Conservation (phyloP, 257 asterid species). For the Solanum appendiculatum region DNA sequence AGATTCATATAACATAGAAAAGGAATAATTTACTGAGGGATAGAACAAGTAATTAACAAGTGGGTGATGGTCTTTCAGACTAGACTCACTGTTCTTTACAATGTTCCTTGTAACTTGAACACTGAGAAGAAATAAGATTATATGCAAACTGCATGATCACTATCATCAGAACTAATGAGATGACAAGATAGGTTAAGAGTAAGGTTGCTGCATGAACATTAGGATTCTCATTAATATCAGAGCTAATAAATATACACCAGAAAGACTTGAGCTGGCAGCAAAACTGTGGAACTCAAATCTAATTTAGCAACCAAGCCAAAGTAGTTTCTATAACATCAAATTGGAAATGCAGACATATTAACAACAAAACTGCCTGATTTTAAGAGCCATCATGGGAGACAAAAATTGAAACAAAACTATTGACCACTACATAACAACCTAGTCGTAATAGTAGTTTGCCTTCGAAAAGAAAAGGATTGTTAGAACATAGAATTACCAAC, state of each 20-base stretch:
- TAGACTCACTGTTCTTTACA: background rate
- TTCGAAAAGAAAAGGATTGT: background rate
- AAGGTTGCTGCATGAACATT: background rate
- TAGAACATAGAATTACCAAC: background rate
- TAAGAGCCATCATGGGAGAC: background rate
- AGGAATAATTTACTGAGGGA: background rate
- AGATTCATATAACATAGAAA: background rate
- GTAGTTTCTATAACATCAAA: background rate
- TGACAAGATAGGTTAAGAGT: background rate
- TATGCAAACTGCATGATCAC: background rate
- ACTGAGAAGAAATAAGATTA: background rate
- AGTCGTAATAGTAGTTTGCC: background rate
- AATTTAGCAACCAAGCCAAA: background rate
- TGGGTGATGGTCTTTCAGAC: background rate
- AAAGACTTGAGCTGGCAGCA: background rate
- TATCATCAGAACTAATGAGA: background rate
- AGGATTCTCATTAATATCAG: background rate
- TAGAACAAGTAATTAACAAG: background rate
- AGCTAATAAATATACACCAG: background rate
- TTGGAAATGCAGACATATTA: background rate
- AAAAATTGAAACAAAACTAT: background rate
- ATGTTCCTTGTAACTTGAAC: background rate
- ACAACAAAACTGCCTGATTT: background rate
- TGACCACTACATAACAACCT: background rate
- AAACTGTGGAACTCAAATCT: background rate